Percentiles rank a stretch among this genome's conserved stretches.
Evolutionary conservation across 345 rosid species (phyloP).

Genomic region (Salix caprea): DNA sequence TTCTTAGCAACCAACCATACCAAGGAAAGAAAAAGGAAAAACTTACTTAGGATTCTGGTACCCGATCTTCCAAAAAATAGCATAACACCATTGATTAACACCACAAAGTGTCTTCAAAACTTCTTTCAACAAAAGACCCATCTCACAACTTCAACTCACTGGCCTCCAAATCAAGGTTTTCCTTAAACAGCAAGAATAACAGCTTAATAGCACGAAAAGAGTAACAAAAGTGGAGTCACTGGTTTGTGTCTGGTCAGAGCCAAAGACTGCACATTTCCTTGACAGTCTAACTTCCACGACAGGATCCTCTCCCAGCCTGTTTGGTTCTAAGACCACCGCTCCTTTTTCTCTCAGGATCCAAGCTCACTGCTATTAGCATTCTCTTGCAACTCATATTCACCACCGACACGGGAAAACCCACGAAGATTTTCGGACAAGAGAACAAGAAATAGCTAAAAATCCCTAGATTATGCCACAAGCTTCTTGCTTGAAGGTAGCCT

Average conservation of each 20-base stretch:
- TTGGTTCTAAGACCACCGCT: constrained; percentile 92
- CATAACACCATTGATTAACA: constrained; percentile 73
- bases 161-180: not conserved
- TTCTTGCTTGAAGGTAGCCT: constrained; percentile 37
- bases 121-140: constrained; percentile 74
- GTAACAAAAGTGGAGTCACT: not conserved
- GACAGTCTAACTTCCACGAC: constrained; percentile 85
- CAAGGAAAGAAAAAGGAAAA: not conserved
- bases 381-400: constrained; percentile 56
- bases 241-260: not conserved
- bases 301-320: constrained; percentile 97
- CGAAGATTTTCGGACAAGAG: not conserved
- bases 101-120: constrained; percentile 74
- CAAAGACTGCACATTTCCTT: not conserved
- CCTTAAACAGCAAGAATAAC: constrained; percentile 22
- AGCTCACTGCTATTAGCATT: constrained; percentile 55
- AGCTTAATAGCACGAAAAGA: constrained; percentile 8
- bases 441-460: not conserved
- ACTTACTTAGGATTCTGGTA: constrained; percentile 81
- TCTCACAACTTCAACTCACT: constrained; percentile 16
- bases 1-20: not conserved
- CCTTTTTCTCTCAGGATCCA: constrained; percentile 92
- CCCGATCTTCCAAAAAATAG: constrained; percentile 96
- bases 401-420: not conserved
- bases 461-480: constrained; percentile 40